phyloP scores from a whole-genome alignment of 1,139 yeast genomes.

The Magnusiomyces paraingens region DNA sequence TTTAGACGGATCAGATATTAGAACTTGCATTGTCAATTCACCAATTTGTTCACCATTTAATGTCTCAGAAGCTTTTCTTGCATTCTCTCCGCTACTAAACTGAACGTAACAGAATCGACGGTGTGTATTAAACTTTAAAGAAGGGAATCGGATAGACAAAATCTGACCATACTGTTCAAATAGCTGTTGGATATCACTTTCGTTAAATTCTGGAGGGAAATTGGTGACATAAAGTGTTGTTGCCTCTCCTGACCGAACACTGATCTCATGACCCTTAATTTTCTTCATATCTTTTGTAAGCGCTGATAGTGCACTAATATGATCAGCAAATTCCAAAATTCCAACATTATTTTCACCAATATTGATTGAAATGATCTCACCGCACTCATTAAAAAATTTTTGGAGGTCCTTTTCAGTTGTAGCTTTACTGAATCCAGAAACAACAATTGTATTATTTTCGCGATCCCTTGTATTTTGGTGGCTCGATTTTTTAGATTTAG shows the following conservation, averaged over 20 bases:
- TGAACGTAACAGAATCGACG: slow-evolving; percentile 78
- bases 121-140: slow-evolving; percentile 47
- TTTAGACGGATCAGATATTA: slow-evolving; percentile 49
- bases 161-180: slow-evolving; percentile 45
- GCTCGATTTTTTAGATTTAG: slow-evolving; percentile 4
- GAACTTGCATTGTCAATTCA: slow-evolving; percentile 43
- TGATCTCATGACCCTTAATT: slow-evolving; percentile 40
- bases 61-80: slow-evolving; percentile 42
- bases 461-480: slow-evolving; percentile 40
- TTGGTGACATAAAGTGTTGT: slow-evolving; percentile 65
- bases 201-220: slow-evolving; percentile 54
- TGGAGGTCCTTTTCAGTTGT: slow-evolving; percentile 35
- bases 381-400: slow-evolving; percentile 55
- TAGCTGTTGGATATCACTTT: slow-evolving; percentile 37
- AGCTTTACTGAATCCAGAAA: slow-evolving; percentile 36
- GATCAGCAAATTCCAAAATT: slow-evolving; percentile 47
- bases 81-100: slow-evolving; percentile 41
- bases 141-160: slow-evolving; percentile 59
- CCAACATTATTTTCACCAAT: slow-evolving; percentile 17
- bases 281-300: slow-evolving; percentile 51
- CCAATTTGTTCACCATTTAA: slow-evolving; percentile 24
- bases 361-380: slow-evolving; percentile 38
- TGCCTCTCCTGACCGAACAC: slow-evolving; percentile 41
- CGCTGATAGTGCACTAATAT: slow-evolving; percentile 51
- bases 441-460: slow-evolving; percentile 49